Evolutionary conservation across 2,329 filamentous ascomycete species (phyloP).

Genomic region (Penicillium digitatum): DNA sequence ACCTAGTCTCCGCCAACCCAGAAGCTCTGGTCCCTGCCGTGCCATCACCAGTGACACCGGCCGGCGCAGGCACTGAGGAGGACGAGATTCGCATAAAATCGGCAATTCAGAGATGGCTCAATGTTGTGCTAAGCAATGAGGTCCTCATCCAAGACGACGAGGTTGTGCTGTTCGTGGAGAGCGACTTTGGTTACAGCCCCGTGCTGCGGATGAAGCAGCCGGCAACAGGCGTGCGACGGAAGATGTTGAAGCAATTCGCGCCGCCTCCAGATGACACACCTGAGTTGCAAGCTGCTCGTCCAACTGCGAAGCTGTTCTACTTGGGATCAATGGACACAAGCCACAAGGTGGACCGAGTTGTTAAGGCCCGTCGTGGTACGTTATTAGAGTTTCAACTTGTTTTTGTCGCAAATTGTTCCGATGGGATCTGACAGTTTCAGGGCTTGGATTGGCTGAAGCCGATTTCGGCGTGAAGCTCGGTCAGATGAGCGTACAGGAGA

Average conservation of each 20-base stretch:
- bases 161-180: constrained; percentile 97
- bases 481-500: constrained; percentile 83
- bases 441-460: constrained; percentile 83
- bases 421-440: constrained; percentile 46
- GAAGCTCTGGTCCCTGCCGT: constrained; percentile 92
- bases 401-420: not conserved
- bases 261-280: constrained; percentile 96
- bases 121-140: constrained; percentile 86
- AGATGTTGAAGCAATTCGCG: constrained; percentile 96
- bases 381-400: constrained; percentile 3
- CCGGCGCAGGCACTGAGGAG: constrained; percentile 92
- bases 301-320: constrained; percentile 92
- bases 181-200: constrained; percentile 95
- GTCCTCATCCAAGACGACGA: constrained; percentile 93
- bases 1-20: constrained; percentile 95
- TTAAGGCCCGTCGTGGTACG: constrained; percentile 85
- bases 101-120: constrained; percentile 90
- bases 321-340: constrained; percentile 93
- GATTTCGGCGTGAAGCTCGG: constrained; percentile 90
- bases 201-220: constrained; percentile 95
- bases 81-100: constrained; percentile 87
- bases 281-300: constrained; percentile 83
- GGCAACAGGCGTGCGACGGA: constrained; percentile 88
- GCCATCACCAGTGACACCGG: constrained; percentile 88
- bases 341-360: constrained; percentile 91